Evolutionary conservation across 495 filamentous ascomycete genomes (phyloP), one percentile per base, ranked within the genome.

Genomic region (Daldinia concentrica): DNA sequence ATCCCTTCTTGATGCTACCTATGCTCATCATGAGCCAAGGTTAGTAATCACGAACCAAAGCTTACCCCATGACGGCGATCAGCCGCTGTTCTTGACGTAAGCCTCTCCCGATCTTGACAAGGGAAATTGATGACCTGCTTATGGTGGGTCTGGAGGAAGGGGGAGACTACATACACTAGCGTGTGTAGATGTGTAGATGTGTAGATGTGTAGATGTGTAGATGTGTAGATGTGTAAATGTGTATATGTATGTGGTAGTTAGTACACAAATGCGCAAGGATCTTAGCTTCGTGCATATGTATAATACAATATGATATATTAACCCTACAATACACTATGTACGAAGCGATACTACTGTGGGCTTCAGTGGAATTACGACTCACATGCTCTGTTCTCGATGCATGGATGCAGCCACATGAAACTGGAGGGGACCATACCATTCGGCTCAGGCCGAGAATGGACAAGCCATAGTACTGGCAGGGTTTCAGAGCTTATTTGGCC

Each of bases 401-500:
- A 74, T 70, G 63, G 63, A 61, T 67, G 71, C 71, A 74, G 66
- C 66, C 73, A 66, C 73, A 59, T 62, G 66, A 59, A 54, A 29
- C 52, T 66, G 58, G 62, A 67, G 66, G 66, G 22, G 62, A 66
- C 66, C 65, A 60, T 73, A 58, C 68, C 68, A 73, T 69, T 78
- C 76, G 76, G 76, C 76, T 74, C 76, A 76, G 73, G 73, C 76
- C 76, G 76, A 78, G 70, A 62, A 76, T 72, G 65, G 68, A 48
- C 65, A 58, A 66, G 71, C 58, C 62, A 73, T 76, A 71, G 54
- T 72, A 71, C 68, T 69, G 70, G 69, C 75, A 77, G 70, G 76
- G 76, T 76, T 66, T 73, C 71, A 76, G 68, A 78, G 68, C 68
- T 69, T 76, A 72, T 77, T 75, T 68, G 74, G 45, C 72, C 73